phyloP scores from a whole-genome alignment of 1,139 yeast species.

The Saccharomyces hybrid region DNA sequence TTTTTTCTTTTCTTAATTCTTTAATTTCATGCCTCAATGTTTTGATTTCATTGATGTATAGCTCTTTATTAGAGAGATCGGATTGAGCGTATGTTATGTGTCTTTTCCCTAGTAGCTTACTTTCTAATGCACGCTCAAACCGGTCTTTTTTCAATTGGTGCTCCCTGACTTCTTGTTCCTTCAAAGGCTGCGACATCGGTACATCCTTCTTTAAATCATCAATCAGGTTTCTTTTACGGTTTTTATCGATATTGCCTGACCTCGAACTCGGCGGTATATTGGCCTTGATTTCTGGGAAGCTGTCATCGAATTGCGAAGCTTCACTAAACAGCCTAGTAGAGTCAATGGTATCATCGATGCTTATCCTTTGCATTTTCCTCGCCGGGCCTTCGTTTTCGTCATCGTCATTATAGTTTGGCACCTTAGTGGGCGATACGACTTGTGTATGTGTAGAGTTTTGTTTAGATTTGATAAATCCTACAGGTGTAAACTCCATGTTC shows the following conservation, averaged over 20 bases:
- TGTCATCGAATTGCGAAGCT: slow-evolving; percentile 29
- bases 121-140: slow-evolving; percentile 9
- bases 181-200: slow-evolving; percentile 42
- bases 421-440: neutral
- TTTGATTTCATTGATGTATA: slow-evolving; percentile 7
- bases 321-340: slow-evolving; percentile 27
- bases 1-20: slow-evolving; percentile 17
- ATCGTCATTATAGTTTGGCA: slow-evolving; percentile 2
- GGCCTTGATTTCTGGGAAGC: slow-evolving; percentile 22
- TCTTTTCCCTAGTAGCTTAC: neutral
- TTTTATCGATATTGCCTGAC: slow-evolving; percentile 1
- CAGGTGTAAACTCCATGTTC: slow-evolving; percentile 30
- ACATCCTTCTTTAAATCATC: slow-evolving; percentile 21
- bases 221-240: slow-evolving; percentile 12
- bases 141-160: slow-evolving; percentile 46
- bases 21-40: slow-evolving; percentile 13
- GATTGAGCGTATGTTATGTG: neutral
- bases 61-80: neutral
- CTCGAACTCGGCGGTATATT: slow-evolving; percentile 1
- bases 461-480: slow-evolving; percentile 26
- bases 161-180: slow-evolving; percentile 47
- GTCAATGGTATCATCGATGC: slow-evolving; percentile 21
- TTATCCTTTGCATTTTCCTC: slow-evolving; percentile 16
- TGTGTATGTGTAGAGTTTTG: slow-evolving; percentile 7
- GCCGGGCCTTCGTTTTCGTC: slow-evolving; percentile 4